A percentile compares a stretch with the other conserved stretches of the same genome.
These are phyloP conservation scores for Penicillium sp. DNA, from an alignment of 2,329 filamentous ascomycete species.

Conservation along the genomic window DNA sequence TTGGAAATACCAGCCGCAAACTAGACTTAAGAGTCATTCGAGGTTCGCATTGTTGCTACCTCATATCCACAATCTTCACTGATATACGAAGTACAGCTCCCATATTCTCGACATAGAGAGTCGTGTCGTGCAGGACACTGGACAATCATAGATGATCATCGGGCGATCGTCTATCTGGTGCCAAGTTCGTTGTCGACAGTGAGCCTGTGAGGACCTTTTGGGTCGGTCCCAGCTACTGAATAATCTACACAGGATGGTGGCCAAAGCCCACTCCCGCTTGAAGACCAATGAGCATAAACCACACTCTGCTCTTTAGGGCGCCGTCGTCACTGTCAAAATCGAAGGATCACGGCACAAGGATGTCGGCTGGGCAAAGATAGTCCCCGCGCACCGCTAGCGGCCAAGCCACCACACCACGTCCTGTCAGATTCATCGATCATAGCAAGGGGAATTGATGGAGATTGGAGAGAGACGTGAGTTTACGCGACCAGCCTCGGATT, in stretches of 20 bases:
- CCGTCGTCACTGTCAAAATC: background rate
- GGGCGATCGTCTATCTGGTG: background rate
- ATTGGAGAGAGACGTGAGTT: background rate
- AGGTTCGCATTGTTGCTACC: background rate
- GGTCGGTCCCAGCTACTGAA: background rate
- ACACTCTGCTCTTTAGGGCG: background rate
- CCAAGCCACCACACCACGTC: background rate
- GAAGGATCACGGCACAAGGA: background rate
- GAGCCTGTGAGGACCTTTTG: background rate
- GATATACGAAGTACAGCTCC: background rate
- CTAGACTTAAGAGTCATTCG: background rate
- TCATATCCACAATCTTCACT: background rate
- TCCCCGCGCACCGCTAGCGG: conserved; percentile 3
- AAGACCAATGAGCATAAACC: background rate
- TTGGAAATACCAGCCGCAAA: background rate
- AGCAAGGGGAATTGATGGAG: background rate
- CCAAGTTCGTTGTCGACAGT: background rate
- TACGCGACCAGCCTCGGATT: background rate
- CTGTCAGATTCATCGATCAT: background rate
- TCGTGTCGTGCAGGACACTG: background rate
- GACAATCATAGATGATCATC: background rate
- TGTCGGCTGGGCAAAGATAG: background rate
- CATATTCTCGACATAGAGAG: background rate
- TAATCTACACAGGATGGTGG: background rate
- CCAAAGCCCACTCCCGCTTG: background rate